Conservation (phyloP, 495 filamentous ascomycete species). For the Neurospora terricola region DNA sequence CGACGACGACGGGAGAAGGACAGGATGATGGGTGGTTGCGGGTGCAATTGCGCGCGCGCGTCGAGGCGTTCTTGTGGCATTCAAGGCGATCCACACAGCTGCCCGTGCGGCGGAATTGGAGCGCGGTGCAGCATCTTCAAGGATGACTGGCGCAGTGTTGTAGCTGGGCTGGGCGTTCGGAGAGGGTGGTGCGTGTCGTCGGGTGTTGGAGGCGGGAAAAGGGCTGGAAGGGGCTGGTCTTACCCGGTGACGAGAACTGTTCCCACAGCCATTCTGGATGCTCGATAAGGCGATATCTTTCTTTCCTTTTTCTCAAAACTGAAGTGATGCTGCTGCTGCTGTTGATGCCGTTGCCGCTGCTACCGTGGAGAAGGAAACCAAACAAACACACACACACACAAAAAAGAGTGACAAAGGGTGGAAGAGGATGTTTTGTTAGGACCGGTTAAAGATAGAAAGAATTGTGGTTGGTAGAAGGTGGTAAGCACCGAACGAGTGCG, state of each 20-base stretch:
- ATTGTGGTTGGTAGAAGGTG: not conserved
- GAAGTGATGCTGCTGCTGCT: not conserved
- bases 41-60: not conserved
- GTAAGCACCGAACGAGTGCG: not conserved
- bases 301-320: not conserved
- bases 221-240: slow-evolving; percentile 19
- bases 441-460: not conserved
- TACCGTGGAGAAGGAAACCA: not conserved
- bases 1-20: not conserved
- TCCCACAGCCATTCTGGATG: slow-evolving; percentile 59
- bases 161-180: not conserved
- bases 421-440: not conserved
- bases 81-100: not conserved
- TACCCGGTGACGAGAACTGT: slow-evolving; percentile 90
- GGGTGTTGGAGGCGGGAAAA: slow-evolving; percentile 1
- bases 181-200: slow-evolving; percentile 3
- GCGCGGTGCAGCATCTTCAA: not conserved
- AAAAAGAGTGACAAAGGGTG: not conserved
- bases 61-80: not conserved
- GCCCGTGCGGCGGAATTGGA: not conserved
- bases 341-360: not conserved
- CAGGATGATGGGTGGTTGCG: not conserved
- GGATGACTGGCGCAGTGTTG: not conserved
- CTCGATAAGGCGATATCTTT: not conserved
- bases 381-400: not conserved